Conservation (phyloP, 2,329 filamentous ascomycete species). For the Myotisia sp. region DNA sequence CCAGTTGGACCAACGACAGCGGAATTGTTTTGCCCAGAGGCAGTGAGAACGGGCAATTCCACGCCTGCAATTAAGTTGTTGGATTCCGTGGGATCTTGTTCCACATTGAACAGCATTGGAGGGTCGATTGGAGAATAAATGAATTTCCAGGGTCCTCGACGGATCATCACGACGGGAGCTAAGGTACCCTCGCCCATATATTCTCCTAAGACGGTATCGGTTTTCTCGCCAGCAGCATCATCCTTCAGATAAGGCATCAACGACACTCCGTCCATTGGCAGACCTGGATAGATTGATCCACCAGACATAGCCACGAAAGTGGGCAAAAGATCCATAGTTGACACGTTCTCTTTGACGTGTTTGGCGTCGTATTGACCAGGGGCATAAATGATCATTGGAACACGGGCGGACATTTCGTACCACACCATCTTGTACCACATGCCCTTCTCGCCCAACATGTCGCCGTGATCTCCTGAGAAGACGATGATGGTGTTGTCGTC, state of each 20-base stretch:
- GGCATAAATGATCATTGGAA: slow-evolving; percentile 73
- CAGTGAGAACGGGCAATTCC: slow-evolving; percentile 18
- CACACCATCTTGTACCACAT: slow-evolving; percentile 97
- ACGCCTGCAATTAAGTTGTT: slow-evolving; percentile 45
- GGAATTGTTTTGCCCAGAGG: slow-evolving; percentile 26
- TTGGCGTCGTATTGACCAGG: slow-evolving; percentile 61
- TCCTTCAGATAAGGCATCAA: slow-evolving; percentile 60
- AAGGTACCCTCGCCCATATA: slow-evolving; percentile 90
- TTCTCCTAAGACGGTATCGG: slow-evolving; percentile 84
- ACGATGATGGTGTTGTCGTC: slow-evolving; percentile 79
- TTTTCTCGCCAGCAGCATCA: slow-evolving; percentile 39
- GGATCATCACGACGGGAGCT: slow-evolving; percentile 85
- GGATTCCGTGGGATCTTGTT: slow-evolving; percentile 61
- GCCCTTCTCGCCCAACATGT: slow-evolving; percentile 86
- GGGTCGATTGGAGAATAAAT: slow-evolving; percentile 72
- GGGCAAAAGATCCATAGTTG: slow-evolving; percentile 77
- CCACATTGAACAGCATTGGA: slow-evolving; percentile 70
- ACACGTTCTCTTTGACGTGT: slow-evolving; percentile 70
- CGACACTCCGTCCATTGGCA: slow-evolving; percentile 78
- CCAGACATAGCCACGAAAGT: slow-evolving; percentile 75
- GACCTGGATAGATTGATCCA: slow-evolving; percentile 49
- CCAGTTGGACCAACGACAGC: slow-evolving; percentile 11
- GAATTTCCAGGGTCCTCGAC: slow-evolving; percentile 79
- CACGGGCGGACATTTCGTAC: slow-evolving; percentile 80
- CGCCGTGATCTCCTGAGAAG: slow-evolving; percentile 86